A percentile compares a stretch with the other conserved stretches of the same genome.
Conservation (phyloP, 139 green algal species). For the Dunaliella primolecta region DNA sequence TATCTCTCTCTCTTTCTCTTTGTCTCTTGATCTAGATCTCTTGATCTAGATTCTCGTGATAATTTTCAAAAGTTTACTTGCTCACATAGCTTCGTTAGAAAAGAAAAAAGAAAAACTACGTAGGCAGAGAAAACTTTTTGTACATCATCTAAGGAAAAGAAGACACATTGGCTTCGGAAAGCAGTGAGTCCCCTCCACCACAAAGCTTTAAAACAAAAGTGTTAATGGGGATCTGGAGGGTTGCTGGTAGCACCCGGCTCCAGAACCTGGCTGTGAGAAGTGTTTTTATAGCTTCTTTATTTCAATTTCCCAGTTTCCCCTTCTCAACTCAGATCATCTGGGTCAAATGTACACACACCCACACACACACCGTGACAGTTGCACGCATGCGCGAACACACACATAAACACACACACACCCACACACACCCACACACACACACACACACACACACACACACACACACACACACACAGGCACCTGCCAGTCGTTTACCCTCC, state of each 20-base stretch:
- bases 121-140: too few relatives aligned
- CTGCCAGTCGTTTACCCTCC: not conserved
- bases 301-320: too few relatives aligned
- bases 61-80: too few relatives aligned
- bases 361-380: not conserved
- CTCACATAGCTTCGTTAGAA: too few relatives aligned
- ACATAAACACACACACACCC: not conserved
- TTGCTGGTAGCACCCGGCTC: not conserved
- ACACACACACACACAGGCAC: slow-evolving; percentile 9
- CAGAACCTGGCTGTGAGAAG: not conserved
- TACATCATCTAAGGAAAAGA: too few relatives aligned
- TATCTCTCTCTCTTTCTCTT: too few relatives aligned
- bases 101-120: too few relatives aligned
- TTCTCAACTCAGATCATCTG: not conserved
- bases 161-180: not conserved
- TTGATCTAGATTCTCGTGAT: too few relatives aligned
- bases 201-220: not conserved
- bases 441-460: slow-evolving; percentile 1
- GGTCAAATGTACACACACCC: not conserved
- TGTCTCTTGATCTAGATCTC: too few relatives aligned
- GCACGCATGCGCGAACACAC: not conserved
- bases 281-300: not conserved
- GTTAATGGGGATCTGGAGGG: not conserved
- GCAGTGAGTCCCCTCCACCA: not conserved
- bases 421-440: slow-evolving; percentile 50